These are phyloP conservation scores for Quercus engelmannii DNA, from an alignment of 306 rosid genomes.

Conservation along the genomic window DNA sequence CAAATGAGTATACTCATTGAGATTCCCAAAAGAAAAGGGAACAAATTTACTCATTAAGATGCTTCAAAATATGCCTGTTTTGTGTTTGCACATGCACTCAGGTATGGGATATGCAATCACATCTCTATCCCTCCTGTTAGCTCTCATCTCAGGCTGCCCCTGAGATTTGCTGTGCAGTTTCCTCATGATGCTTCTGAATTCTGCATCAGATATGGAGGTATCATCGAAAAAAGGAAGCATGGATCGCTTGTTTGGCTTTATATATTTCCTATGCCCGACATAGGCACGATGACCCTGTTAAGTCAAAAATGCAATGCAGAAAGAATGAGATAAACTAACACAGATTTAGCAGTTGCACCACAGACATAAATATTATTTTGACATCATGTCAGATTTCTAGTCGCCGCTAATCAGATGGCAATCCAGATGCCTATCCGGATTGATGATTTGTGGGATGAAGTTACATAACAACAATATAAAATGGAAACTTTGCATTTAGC, in stretches of 20 bases:
- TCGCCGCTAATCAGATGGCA: too few species aligned
- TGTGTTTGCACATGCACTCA: conserved; percentile 47
- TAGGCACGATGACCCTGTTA: conserved; percentile 60
- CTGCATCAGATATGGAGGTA: conserved; percentile 33
- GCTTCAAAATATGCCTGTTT: conserved; percentile 12
- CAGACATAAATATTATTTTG: too few species aligned
- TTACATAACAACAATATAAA: too few species aligned
- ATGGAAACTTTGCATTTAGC: too few species aligned
- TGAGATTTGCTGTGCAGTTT: conserved; percentile 35
- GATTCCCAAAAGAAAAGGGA: too few species aligned
- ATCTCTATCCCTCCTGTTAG: conserved; percentile 40
- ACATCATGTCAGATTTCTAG: too few species aligned
- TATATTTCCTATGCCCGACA: conserved; percentile 47
- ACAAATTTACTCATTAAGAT: not conserved
- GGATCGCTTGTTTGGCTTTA: conserved; percentile 51
- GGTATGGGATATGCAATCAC: conserved; percentile 51
- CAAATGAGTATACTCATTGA: too few species aligned
- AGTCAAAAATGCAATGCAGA: not conserved
- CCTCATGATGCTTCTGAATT: conserved; percentile 28
- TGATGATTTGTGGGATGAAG: not conserved
- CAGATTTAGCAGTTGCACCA: too few species aligned
- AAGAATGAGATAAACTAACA: not conserved
- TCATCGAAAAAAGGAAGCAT: conserved; percentile 42
- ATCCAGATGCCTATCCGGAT: not conserved
- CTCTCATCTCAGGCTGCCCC: conserved; percentile 45